Evolutionary conservation across 495 filamentous ascomycete species (phyloP).

Genomic region (Terfezia boudieri): DNA sequence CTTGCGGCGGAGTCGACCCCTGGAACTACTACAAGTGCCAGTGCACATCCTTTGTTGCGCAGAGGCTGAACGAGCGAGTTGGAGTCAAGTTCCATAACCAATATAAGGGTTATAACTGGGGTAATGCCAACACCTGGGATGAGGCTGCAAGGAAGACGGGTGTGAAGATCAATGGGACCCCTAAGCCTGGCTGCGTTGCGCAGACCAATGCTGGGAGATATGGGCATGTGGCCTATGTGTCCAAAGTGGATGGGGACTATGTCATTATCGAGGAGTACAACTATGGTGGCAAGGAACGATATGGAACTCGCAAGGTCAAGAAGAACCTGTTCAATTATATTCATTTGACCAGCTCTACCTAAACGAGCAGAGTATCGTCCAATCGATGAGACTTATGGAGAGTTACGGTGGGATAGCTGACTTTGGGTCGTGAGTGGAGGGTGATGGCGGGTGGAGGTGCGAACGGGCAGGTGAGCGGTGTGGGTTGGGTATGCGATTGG

Average conservation of each 20-base stretch:
- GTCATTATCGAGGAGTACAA: conserved; percentile 19
- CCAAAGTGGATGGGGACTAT: conserved; percentile 5
- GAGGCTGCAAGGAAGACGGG: conserved; percentile 6
- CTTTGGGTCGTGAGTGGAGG: too few relatives aligned
- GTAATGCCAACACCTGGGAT: conserved; percentile 15
- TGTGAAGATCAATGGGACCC: conserved; percentile 12
- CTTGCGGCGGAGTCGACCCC: conserved; percentile 9
- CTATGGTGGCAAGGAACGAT: conserved; percentile 3
- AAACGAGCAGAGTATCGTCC: background rate
- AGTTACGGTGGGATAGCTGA: background rate
- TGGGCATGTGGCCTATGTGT: conserved; percentile 17
- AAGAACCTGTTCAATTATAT: conserved; percentile 14
- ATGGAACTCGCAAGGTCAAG: conserved; percentile 9
- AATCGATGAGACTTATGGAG: too few relatives aligned
- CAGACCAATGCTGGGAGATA: conserved; percentile 8
- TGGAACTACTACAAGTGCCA: conserved; percentile 15
- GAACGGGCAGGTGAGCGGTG: too few relatives aligned
- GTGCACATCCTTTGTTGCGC: conserved; percentile 16
- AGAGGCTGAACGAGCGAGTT: conserved; percentile 13
- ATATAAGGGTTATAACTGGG: conserved; percentile 15
- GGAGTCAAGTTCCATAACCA: conserved; percentile 13
- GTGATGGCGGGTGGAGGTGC: too few relatives aligned
- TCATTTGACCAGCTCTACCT: conserved; percentile 7
- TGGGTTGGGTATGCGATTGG: too few relatives aligned
- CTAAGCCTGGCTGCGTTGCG: conserved; percentile 11